Percentiles rank a stretch among this genome's conserved stretches.
Conservation (phyloP, 148 eudicot species). For the Nepenthes gracilis region DNA sequence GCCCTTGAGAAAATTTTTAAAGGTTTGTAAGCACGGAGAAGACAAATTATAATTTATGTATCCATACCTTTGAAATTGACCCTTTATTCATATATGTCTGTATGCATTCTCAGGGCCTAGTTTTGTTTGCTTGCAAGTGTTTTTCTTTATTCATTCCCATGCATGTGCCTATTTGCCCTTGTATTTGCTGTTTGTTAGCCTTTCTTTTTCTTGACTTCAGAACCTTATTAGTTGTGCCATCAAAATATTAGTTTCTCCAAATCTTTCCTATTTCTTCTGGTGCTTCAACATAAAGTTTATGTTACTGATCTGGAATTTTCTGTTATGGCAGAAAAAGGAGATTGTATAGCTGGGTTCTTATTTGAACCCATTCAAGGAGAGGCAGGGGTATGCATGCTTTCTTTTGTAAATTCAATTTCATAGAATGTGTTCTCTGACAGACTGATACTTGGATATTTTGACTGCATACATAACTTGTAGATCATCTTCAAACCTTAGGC, state of each 20-base stretch:
- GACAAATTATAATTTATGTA: not conserved
- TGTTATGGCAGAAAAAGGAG: slow-evolving; percentile 61
- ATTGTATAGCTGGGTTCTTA: slow-evolving; percentile 82
- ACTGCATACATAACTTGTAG: too few species aligned
- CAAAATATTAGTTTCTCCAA: too few species aligned
- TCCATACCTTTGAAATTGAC: not conserved
- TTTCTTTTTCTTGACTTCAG: too few species aligned
- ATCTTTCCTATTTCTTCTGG: too few species aligned
- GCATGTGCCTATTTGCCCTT: too few species aligned
- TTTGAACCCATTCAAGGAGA: slow-evolving; percentile 99
- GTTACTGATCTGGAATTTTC: not conserved
- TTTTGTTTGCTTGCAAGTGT: too few species aligned
- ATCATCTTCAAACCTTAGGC: too few species aligned
- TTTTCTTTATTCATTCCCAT: too few species aligned
- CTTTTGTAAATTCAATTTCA: not conserved
- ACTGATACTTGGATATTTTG: not conserved
- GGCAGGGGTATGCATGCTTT: slow-evolving; percentile 77
- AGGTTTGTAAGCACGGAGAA: slow-evolving; percentile 32
- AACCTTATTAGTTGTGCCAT: too few species aligned
- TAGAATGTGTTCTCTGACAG: not conserved
- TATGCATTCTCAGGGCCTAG: not conserved
- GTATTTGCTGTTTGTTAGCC: too few species aligned
- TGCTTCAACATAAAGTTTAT: not conserved
- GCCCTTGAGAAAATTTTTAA: slow-evolving; percentile 71
- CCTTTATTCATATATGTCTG: not conserved